phyloP scores from a whole-genome alignment of 1,139 yeast genomes.

The Meyerozyma smithsonii region DNA sequence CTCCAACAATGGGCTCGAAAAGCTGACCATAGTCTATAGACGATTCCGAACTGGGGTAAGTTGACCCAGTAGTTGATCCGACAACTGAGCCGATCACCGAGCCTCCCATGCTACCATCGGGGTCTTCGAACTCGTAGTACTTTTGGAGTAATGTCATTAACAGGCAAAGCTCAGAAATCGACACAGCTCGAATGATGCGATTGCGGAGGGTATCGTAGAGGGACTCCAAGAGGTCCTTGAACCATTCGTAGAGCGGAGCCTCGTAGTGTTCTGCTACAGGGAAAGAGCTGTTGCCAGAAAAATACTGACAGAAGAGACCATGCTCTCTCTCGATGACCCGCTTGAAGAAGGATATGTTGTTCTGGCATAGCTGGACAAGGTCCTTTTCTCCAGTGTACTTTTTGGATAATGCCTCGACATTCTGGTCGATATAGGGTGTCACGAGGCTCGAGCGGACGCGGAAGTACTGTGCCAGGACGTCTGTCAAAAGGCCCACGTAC shows the following conservation, averaged over 20 bases:
- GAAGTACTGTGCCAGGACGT: constrained; percentile 62
- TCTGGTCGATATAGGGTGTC: constrained; percentile 22
- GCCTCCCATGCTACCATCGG: constrained; percentile 23
- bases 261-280: constrained; percentile 16
- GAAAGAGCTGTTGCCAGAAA: constrained; percentile 19
- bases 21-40: constrained; percentile 49
- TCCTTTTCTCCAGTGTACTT: constrained; percentile 9
- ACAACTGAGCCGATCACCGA: constrained; percentile 10
- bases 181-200: constrained; percentile 62
- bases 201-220: constrained; percentile 67
- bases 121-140: constrained; percentile 61
- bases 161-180: constrained; percentile 67
- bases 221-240: constrained; percentile 65
- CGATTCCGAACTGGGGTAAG: constrained; percentile 11
- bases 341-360: constrained; percentile 52
- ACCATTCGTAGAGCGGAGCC: constrained; percentile 47
- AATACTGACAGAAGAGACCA: constrained; percentile 51
- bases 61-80: constrained; percentile 11
- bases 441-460: constrained; percentile 48
- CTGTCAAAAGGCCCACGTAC: constrained; percentile 62
- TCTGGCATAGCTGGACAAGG: constrained; percentile 56
- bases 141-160: constrained; percentile 66
- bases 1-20: constrained; percentile 68
- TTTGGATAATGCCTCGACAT: constrained; percentile 7
- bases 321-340: constrained; percentile 60